Evolutionary conservation across 805 yeast species (phyloP).

Genomic region (Candida mattraensis): DNA sequence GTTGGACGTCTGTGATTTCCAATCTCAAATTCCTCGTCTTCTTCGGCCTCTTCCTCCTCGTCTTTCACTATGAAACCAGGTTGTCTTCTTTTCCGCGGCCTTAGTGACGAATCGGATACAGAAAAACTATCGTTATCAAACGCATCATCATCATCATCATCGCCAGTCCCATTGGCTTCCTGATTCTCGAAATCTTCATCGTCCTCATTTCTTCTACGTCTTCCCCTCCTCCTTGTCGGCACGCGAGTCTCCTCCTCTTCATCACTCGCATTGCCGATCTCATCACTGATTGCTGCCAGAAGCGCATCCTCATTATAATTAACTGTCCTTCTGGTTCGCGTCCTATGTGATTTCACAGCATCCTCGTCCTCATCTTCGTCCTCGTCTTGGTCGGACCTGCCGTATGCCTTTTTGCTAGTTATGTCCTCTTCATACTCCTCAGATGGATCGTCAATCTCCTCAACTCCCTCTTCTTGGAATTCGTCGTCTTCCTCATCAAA

Average conservation of each 20-base stretch:
- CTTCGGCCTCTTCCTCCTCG: conserved; percentile 26
- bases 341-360: conserved; percentile 24
- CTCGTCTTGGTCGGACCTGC: conserved; percentile 10
- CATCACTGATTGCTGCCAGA: conserved; percentile 27
- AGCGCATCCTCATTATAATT: conserved; percentile 36
- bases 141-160: conserved; percentile 26
- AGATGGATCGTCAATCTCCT: conserved; percentile 19
- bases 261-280: conserved; percentile 22
- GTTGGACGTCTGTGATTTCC: conserved; percentile 8
- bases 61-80: conserved; percentile 28
- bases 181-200: conserved; percentile 27
- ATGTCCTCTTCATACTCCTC: conserved; percentile 27
- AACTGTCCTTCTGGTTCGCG: conserved; percentile 31
- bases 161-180: conserved; percentile 7
- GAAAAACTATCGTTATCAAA: conserved; percentile 21
- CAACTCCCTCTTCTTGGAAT: conserved; percentile 11
- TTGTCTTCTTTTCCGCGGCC: conserved; percentile 20
- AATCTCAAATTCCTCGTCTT: conserved; percentile 20
- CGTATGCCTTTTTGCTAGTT: conserved; percentile 2
- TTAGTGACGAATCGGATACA: conserved; percentile 23
- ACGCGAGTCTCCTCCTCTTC: conserved; percentile 23
- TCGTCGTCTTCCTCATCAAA: conserved; percentile 21
- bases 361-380: conserved; percentile 26
- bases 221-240: conserved; percentile 15
- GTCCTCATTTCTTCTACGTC: conserved; percentile 24